Percentiles rank a stretch among this genome's conserved stretches.
These are phyloP conservation scores for Pichia sp. DNA, from an alignment of 1,139 yeast species.

Conservation along the genomic window DNA sequence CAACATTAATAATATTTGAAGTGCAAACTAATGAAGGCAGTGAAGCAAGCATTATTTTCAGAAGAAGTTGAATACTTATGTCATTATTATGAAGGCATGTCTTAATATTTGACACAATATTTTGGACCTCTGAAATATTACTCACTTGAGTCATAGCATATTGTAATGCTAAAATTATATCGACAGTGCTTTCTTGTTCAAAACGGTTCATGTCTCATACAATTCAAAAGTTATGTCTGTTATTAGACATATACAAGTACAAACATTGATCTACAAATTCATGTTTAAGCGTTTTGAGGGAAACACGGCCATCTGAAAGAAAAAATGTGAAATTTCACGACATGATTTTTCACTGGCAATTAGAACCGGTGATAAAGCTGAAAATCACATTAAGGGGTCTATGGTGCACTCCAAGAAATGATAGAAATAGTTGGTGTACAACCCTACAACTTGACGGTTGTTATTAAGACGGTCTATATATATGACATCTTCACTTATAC, in stretches of 20 bases:
- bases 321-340: not conserved
- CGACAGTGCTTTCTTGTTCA: conserved; percentile 1
- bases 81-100: not conserved
- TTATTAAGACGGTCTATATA: not conserved
- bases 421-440: conserved; percentile 20
- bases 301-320: not conserved
- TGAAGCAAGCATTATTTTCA: conserved; percentile 4
- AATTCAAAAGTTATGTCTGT: not conserved
- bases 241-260: not conserved
- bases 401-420: conserved; percentile 19
- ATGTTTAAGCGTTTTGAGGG: not conserved
- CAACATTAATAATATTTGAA: not conserved
- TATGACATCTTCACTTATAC: not conserved
- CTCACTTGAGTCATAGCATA: not conserved
- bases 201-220: not conserved
- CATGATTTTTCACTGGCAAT: not conserved
- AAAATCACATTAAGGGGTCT: not conserved
- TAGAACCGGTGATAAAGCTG: not conserved
- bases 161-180: conserved; percentile 2
- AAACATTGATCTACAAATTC: not conserved
- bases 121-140: not conserved
- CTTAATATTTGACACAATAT: not conserved
- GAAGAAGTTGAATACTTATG: not conserved
- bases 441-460: conserved; percentile 9
- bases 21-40: conserved; percentile 1